Percentiles rank a stretch among this genome's conserved stretches.
These are phyloP conservation scores for Penstemon barbatus DNA, from an alignment of 257 asterid genomes.

Conservation along the genomic window DNA sequence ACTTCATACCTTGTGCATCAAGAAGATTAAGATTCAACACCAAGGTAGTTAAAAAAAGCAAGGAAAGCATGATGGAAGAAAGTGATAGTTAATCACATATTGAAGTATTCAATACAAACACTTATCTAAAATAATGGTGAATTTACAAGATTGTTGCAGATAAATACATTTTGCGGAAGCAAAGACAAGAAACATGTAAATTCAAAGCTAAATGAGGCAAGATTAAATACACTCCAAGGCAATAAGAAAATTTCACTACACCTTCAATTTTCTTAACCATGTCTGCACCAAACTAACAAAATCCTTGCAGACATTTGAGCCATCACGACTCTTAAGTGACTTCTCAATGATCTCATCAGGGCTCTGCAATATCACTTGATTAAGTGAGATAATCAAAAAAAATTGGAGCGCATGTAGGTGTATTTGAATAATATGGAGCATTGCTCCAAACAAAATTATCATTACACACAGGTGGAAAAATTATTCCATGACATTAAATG, in stretches of 20 bases:
- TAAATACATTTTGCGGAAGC: constrained; percentile 1
- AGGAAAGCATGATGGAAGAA: neutral
- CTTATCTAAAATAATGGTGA: constrained; percentile 6
- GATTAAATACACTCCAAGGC: constrained; percentile 13
- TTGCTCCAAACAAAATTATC: neutral
- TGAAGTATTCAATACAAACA: neutral
- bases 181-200: constrained; percentile 5
- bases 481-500: neutral
- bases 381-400: constrained; percentile 19
- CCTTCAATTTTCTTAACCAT: constrained; percentile 89
- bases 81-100: neutral
- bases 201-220: neutral
- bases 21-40: constrained; percentile 13
- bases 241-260: constrained; percentile 29
- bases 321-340: constrained; percentile 69
- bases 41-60: neutral
- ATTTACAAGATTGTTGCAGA: constrained; percentile 11
- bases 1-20: neutral
- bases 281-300: constrained; percentile 72
- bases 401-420: neutral
- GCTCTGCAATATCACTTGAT: constrained; percentile 57
- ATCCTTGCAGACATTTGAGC: constrained; percentile 71
- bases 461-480: neutral
- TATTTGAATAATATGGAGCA: constrained; percentile 2
- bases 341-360: constrained; percentile 81